Evolutionary conservation across 2,329 filamentous ascomycete genomes (phyloP), one percentile per base, ranked within the genome.

Genomic region (Phaeosphaeria sp.): DNA sequence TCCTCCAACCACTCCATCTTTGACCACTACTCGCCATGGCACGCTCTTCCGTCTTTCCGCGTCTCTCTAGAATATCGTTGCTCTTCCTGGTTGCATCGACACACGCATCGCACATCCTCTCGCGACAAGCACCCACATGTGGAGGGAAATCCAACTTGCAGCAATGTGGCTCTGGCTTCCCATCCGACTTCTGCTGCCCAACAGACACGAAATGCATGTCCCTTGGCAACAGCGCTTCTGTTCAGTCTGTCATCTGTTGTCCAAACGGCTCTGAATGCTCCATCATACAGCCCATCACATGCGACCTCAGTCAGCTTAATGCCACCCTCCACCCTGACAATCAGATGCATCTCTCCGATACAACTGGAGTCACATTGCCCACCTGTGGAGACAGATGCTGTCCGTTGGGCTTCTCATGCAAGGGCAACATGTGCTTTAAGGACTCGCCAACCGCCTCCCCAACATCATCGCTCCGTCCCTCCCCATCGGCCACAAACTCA

Each of bases 221-320:
- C 1, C 82, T 93, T 5, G 40, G n/a, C 47, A 79, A 80, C 68
- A 75, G 74, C 46, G 88, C 88, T 11, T 85, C 80, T n/a, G 79
- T 82, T 45, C 89, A 88, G 6, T 91, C 89, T 0, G 82, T 89
- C 15, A 79, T 93, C 49, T 93, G 91, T 79, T 93, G 91, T 71
- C 90, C 90, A 1, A 63, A 74, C 1, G 85, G 82, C 36, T 59
- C 64, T 36, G 80, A 82, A 66, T 93, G 91, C 78, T 65, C 77
- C n/a, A 80, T 74, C 48, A 89, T 93, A 65, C 70, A 82, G 63
- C 81, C 88, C 27, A 88, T 92, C 59, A 82, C 82, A 40, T 93
- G 90, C 80, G 84, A 91, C 62, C 69, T 89, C 54, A 73, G 72
- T 6, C 80, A 84, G 45, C 88, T 92, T 70, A 85, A 92, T 66